Percentiles rank a stretch among this genome's conserved stretches.
phyloP scores from a whole-genome alignment of 2,329 filamentous ascomycete genomes.

The Aspergillus eucalypticola region DNA sequence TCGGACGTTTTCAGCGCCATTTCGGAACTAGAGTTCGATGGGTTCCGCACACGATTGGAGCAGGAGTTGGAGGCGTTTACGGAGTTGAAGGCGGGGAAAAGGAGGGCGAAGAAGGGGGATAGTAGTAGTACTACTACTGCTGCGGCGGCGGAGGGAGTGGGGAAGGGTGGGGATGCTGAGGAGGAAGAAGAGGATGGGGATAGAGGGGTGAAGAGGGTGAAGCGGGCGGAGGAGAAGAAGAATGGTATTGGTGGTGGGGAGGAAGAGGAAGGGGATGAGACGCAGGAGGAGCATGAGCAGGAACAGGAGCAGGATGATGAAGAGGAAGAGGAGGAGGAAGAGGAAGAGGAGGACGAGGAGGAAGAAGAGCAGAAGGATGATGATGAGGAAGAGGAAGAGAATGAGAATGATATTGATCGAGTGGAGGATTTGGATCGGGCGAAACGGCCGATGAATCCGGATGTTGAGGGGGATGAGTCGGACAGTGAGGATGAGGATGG shows the following conservation, averaged over 20 bases:
- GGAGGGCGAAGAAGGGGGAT: constrained; percentile 49
- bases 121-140: constrained; percentile 8
- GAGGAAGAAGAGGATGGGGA: constrained; percentile 27
- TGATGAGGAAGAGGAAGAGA: constrained; percentile 30
- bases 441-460: constrained; percentile 31
- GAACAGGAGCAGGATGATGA: constrained; percentile 26
- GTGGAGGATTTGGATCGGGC: constrained; percentile 41
- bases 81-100: constrained; percentile 46
- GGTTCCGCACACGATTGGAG: constrained; percentile 59
- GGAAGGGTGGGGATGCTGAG: constrained; percentile 21
- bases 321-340: constrained; percentile 28
- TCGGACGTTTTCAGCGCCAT: constrained; percentile 62
- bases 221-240: constrained; percentile 23
- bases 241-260: constrained; percentile 26
- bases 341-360: constrained; percentile 24
- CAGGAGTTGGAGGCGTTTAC: constrained; percentile 56
- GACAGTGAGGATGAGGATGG: constrained; percentile 34
- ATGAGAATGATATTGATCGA: constrained; percentile 39
- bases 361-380: constrained; percentile 28
- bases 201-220: constrained; percentile 20
- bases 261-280: constrained; percentile 18
- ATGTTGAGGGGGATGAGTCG: constrained; percentile 33
- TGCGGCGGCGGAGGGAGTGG: constrained; percentile 17
- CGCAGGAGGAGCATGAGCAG: constrained; percentile 16
- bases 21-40: constrained; percentile 61